These are phyloP conservation scores for Rhodomyrtus tomentosa DNA, from an alignment of 345 rosid genomes.

Conservation along the genomic window DNA sequence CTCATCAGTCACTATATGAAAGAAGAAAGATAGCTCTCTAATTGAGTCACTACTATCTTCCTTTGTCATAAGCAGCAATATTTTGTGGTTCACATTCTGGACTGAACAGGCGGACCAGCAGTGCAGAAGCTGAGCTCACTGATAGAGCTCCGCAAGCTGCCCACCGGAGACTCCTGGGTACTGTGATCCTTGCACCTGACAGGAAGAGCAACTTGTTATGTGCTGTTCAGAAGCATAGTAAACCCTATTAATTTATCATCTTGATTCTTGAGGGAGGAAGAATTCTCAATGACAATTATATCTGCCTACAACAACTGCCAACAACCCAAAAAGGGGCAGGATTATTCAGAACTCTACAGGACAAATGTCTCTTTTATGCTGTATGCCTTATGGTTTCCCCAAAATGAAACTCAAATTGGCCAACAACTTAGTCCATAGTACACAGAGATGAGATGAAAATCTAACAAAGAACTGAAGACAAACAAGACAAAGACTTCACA, in stretches of 20 bases:
- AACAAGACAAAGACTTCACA: neutral
- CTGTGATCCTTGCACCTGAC: slow-evolving; percentile 50
- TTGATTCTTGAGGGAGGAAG: neutral
- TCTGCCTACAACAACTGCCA: neutral
- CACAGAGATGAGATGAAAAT: neutral
- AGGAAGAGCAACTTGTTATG: neutral
- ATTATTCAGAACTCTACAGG: neutral
- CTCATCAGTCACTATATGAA: neutral
- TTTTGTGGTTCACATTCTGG: slow-evolving; percentile 97
- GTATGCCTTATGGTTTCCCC: neutral
- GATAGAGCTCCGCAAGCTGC: slow-evolving; percentile 80
- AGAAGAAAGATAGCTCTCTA: neutral
- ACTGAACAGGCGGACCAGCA: slow-evolving; percentile 72
- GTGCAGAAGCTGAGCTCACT: slow-evolving; percentile 50
- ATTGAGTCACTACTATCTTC: neutral
- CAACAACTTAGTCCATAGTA: neutral
- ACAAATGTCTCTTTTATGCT: neutral
- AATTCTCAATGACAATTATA: neutral
- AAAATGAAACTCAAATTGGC: neutral
- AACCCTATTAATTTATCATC: neutral
- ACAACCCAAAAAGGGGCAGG: neutral
- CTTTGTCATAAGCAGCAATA: slow-evolving; percentile 64
- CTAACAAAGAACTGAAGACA: neutral
- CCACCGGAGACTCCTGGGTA: slow-evolving; percentile 75
- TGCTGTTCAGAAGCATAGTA: neutral